Percentiles rank a stretch among this genome's conserved stretches.
Conservation (phyloP, 2,329 filamentous ascomycete species). For the Hymenotorrendiella dingleyae region DNA sequence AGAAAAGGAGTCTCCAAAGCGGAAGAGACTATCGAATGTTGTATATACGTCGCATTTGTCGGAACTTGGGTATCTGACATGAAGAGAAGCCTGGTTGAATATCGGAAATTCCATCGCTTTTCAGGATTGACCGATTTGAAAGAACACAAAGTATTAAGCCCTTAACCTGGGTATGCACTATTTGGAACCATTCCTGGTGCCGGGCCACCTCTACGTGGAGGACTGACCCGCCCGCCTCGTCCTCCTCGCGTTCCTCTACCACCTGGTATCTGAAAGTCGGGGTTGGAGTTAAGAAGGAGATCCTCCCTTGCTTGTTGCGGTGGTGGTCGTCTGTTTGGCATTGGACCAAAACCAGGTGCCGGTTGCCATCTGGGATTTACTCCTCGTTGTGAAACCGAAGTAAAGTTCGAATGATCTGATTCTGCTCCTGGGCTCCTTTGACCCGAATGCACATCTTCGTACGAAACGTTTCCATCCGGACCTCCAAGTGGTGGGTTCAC, state of each 20-base stretch:
- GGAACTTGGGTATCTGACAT: constrained; percentile 13
- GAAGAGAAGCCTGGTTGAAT: constrained; percentile 12
- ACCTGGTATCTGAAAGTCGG: constrained; percentile 72
- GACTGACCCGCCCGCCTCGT: constrained; percentile 17
- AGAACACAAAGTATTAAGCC: constrained; percentile 8
- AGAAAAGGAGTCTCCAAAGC: constrained; percentile 3
- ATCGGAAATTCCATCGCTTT: constrained; percentile 13
- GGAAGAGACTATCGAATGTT: too few species aligned
- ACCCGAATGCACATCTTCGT: constrained; percentile 58
- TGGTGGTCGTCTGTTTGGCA: constrained; percentile 21
- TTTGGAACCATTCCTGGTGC: constrained; percentile 45
- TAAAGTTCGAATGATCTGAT: constrained; percentile 81
- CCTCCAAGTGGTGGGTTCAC: constrained; percentile 7
- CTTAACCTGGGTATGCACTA: constrained; percentile 46
- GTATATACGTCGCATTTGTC: constrained; percentile 20
- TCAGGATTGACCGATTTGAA: neutral
- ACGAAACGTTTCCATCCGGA: constrained; percentile 38
- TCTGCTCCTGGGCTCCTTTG: constrained; percentile 67
- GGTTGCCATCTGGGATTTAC: constrained; percentile 80
- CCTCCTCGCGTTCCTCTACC: constrained; percentile 14
- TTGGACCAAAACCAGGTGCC: constrained; percentile 28
- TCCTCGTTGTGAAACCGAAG: constrained; percentile 80
- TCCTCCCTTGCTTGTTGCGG: constrained; percentile 52
- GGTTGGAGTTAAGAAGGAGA: constrained; percentile 70
- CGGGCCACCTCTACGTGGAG: constrained; percentile 21